phyloP scores from a whole-genome alignment of 352 stramenopile species.

The Globisporangium apiculatum region DNA sequence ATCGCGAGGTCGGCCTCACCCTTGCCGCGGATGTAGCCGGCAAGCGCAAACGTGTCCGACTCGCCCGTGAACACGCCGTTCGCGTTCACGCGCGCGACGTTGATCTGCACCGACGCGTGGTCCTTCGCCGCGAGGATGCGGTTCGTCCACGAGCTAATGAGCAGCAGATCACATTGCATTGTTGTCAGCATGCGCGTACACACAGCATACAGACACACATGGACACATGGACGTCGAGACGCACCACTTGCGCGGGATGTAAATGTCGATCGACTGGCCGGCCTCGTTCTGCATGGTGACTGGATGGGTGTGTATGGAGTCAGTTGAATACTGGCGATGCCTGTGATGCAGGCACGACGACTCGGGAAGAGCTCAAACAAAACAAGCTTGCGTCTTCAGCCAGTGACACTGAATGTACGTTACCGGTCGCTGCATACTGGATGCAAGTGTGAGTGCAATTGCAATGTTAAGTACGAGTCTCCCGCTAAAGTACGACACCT shows the following conservation, averaged over 20 bases:
- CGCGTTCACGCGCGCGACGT: slow-evolving; percentile 96
- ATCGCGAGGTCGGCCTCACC: slow-evolving; percentile 93
- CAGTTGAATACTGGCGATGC: slow-evolving; percentile 55
- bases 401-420: slow-evolving; percentile 82
- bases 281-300: slow-evolving; percentile 96
- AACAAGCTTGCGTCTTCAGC: slow-evolving; percentile 4
- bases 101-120: slow-evolving; percentile 97
- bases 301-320: slow-evolving; percentile 17
- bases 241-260: slow-evolving; percentile 97
- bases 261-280: slow-evolving; percentile 97
- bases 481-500: background rate
- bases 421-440: slow-evolving; percentile 63
- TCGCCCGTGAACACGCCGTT: slow-evolving; percentile 96
- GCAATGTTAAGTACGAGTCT: background rate
- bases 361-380: too few species aligned
- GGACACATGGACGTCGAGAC: slow-evolving; percentile 9
- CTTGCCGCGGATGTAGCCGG: slow-evolving; percentile 96
- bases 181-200: background rate
- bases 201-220: background rate
- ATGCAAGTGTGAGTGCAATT: slow-evolving; percentile 14
- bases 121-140: slow-evolving; percentile 97
- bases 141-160: slow-evolving; percentile 94
- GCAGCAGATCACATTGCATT: slow-evolving; percentile 8
- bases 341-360: too few species aligned
- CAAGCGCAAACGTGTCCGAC: slow-evolving; percentile 92